These are phyloP conservation scores for Alectoria sarmentosa DNA, from an alignment of 495 filamentous ascomycete genomes.

Conservation along the genomic window DNA sequence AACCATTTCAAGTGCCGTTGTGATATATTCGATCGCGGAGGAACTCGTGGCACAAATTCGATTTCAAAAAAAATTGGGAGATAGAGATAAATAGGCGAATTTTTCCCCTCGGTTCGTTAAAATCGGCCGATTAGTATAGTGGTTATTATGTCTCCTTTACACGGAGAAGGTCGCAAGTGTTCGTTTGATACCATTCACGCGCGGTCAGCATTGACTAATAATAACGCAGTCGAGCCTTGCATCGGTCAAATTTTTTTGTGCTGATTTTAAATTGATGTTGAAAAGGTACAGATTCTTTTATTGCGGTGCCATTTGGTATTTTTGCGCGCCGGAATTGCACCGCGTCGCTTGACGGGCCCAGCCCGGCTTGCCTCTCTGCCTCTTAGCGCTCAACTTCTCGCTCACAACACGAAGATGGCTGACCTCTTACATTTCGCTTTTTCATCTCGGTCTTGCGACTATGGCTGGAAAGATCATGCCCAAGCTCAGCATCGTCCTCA, in stretches of 20 bases:
- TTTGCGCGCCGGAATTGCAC: background rate
- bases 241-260: conserved; percentile 14
- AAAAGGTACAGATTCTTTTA: too few relatives aligned
- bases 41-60: too few relatives aligned
- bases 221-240: conserved; percentile 23
- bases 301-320: too few relatives aligned
- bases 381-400: background rate
- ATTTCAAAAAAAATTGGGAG: too few relatives aligned
- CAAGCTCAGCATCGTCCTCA: background rate
- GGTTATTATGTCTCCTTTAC: conserved; percentile 31
- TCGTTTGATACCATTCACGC: background rate
- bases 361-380: background rate
- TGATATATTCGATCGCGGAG: too few relatives aligned
- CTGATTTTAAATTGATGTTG: too few relatives aligned
- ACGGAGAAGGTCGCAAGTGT: conserved; percentile 29
- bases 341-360: background rate
- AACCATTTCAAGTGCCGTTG: too few relatives aligned
- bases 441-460: background rate
- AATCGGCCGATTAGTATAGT: conserved; percentile 25
- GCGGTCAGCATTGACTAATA: background rate
- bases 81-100: too few relatives aligned
- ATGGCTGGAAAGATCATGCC: background rate
- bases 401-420: background rate
- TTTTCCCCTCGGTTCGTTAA: background rate
- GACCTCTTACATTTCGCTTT: background rate